A percentile compares a stretch with the other conserved stretches of the same genome.
These are phyloP conservation scores for Erythrophleum ivorense DNA, from an alignment of 331 rosid species.

Conservation along the genomic window DNA sequence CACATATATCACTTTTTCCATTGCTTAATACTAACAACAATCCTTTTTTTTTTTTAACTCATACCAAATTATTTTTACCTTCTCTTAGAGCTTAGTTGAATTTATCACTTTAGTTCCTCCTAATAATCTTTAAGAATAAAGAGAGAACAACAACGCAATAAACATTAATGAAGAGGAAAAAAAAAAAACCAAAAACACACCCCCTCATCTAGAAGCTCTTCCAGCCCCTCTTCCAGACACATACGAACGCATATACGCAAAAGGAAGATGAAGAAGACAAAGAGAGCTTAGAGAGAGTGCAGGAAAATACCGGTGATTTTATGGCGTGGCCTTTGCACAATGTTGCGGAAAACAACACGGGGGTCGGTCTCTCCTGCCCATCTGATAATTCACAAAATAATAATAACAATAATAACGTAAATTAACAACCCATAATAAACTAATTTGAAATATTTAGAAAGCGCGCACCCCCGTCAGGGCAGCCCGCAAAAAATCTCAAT, in stretches of 20 bases:
- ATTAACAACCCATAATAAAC: background rate
- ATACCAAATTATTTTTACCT: background rate
- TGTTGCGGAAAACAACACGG: conserved; percentile 95
- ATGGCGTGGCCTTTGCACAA: conserved; percentile 98
- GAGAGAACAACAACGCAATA: background rate
- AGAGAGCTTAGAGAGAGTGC: background rate
- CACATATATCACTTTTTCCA: background rate
- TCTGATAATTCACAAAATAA: conserved; percentile 50
- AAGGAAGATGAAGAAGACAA: conserved; percentile 31
- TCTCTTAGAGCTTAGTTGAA: background rate
- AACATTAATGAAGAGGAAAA: background rate
- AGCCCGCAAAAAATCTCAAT: background rate
- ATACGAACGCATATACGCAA: background rate
- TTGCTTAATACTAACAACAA: background rate
- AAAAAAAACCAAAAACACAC: background rate
- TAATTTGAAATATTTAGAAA: background rate
- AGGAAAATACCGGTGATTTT: conserved; percentile 51
- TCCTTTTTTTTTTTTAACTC: background rate
- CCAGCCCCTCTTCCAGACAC: background rate
- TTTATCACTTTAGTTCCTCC: conserved; percentile 6
- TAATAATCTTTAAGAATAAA: background rate
- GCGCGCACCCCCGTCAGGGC: background rate
- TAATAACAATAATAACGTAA: background rate
- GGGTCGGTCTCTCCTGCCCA: conserved; percentile 98
- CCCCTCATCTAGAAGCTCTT: background rate